Percentiles rank a stretch among this genome's conserved stretches.
These are phyloP conservation scores for Phytophthora ramorum DNA, from an alignment of 352 stramenopile genomes.

Conservation along the genomic window DNA sequence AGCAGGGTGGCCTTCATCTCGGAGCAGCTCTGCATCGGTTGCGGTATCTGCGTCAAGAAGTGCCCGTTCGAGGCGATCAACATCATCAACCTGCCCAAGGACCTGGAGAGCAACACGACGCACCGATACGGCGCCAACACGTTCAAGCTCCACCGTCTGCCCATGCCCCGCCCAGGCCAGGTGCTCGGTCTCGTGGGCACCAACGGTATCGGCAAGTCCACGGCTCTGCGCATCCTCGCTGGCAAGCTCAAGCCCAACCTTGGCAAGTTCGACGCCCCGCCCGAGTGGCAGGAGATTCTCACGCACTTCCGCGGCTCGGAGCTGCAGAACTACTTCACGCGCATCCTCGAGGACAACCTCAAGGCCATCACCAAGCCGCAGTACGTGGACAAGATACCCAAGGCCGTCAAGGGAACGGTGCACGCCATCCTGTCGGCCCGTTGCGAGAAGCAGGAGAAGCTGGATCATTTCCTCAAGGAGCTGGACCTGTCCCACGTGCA, in stretches of 20 bases:
- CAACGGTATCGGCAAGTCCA: conserved; percentile 99
- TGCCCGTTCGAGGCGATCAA: conserved; percentile 99
- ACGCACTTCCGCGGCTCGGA: conserved; percentile 98
- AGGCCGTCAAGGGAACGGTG: conserved; percentile 96
- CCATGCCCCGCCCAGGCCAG: conserved; percentile 98
- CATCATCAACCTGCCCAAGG: conserved; percentile 99
- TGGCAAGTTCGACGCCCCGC: conserved; percentile 95
- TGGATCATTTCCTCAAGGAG: conserved; percentile 89
- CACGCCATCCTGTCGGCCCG: conserved; percentile 94
- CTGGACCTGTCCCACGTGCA: conserved; percentile 98
- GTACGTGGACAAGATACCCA: conserved; percentile 99
- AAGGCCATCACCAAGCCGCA: conserved; percentile 99
- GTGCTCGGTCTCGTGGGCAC: conserved; percentile 99
- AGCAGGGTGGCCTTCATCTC: conserved; percentile 98
- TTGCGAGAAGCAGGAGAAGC: conserved; percentile 89
- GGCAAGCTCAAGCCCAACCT: conserved; percentile 99
- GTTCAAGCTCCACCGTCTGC: conserved; percentile 99
- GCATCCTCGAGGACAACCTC: conserved; percentile 98
- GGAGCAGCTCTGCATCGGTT: conserved; percentile 99
- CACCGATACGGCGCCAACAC: conserved; percentile 99
- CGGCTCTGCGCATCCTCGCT: conserved; percentile 98
- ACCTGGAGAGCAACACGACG: conserved; percentile 99
- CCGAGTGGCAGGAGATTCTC: conserved; percentile 99
- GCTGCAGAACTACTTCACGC: conserved; percentile 99
- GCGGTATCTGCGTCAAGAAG: conserved; percentile 99